Base-by-base conservation (phyloP, 495 filamentous ascomycete genomes). In the Xylaria cubensis region DNA sequence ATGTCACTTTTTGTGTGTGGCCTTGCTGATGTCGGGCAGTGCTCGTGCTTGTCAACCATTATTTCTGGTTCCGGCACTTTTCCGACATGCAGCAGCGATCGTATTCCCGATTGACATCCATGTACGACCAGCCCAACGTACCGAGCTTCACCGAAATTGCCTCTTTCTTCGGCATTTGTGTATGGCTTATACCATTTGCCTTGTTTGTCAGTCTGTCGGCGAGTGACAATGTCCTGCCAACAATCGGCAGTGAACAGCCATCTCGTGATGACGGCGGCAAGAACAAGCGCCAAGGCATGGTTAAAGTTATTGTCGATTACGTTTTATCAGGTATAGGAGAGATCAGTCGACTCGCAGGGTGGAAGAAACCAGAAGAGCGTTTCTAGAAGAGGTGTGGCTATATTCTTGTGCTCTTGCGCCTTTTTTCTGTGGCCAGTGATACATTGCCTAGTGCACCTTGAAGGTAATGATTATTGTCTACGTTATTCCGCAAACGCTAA, bases 141-240 rank as follows among this genome's bases (percentile, higher is more conserved):
- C 96, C 96, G 3, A 91, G 89, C 44, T 99, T 99, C 81, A 95
- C 94, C 12, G 94, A 98, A 81, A 94, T 99, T 51, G 94, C 95
- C 0, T 95, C 93, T 1, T 99, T 95, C 80, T 99, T 99, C 77
- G 96, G 96, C 5, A 85, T 99, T 10, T 97, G 94, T 79, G 94
- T 99, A 17, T 99, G 96, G 96, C 87, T 99, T 15, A 92, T 98
- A 2, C 96, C 96, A 0, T 99, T 99, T 81, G 90, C 95, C 34
- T 87, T 99, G 46, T 99, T 99, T 77, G 95, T 99, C 39, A 94
- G 91, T 67, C 83, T 99, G 21, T 95, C 92, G 21, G 97, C 96
- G 2, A 92, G 94, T 56, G 96, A 99, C 74, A 98, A 98, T 80
- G 92, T 98, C 13, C 83, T 99, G 71, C 96, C 96, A 3, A 95